A percentile compares a stretch with the other conserved stretches of the same genome.
phyloP scores from a whole-genome alignment of 805 yeast species.

The Kuraishia piskuri region DNA sequence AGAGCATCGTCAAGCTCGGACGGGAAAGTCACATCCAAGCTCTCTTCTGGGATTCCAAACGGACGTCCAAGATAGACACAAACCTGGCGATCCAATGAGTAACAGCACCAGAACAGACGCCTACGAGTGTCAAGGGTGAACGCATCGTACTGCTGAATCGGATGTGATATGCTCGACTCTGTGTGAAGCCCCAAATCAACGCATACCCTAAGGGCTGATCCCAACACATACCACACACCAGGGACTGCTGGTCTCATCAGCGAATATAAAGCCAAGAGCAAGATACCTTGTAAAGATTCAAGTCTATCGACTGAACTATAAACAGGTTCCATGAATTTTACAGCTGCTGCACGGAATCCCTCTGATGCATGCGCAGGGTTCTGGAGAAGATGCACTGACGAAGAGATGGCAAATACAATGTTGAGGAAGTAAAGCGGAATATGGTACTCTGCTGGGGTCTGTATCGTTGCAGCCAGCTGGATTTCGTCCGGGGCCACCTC shows the following conservation, averaged over 20 bases:
- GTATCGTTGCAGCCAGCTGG: conserved; percentile 26
- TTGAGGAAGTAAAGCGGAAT: conserved; percentile 63
- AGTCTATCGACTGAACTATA: conserved; percentile 51
- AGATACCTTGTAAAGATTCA: conserved; percentile 65
- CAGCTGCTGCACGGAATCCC: conserved; percentile 61
- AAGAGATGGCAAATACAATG: conserved; percentile 73
- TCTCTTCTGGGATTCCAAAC: conserved; percentile 79
- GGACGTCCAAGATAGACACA: conserved; percentile 86
- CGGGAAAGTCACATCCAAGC: conserved; percentile 65
- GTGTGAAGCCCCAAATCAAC: conserved; percentile 82
- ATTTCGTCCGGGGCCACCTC: conserved; percentile 19
- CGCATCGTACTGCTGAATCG: conserved; percentile 34
- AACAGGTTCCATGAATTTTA: conserved; percentile 46
- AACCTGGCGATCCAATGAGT: conserved; percentile 77
- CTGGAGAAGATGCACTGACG: conserved; percentile 62
- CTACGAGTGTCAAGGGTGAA: conserved; percentile 62
- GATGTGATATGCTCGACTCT: conserved; percentile 30
- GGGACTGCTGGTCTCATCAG: conserved; percentile 86
- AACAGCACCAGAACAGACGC: conserved; percentile 83
- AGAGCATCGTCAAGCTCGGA: conserved; percentile 65
- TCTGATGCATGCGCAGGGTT: conserved; percentile 60
- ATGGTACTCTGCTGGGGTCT: conserved; percentile 38
- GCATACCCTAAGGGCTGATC: conserved; percentile 69
- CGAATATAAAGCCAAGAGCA: conserved; percentile 62
- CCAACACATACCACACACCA: conserved; percentile 88